These are phyloP conservation scores for Umbelopsis sp. DNA, from an alignment of 371 early-diverging fungal species.

Conservation along the genomic window DNA sequence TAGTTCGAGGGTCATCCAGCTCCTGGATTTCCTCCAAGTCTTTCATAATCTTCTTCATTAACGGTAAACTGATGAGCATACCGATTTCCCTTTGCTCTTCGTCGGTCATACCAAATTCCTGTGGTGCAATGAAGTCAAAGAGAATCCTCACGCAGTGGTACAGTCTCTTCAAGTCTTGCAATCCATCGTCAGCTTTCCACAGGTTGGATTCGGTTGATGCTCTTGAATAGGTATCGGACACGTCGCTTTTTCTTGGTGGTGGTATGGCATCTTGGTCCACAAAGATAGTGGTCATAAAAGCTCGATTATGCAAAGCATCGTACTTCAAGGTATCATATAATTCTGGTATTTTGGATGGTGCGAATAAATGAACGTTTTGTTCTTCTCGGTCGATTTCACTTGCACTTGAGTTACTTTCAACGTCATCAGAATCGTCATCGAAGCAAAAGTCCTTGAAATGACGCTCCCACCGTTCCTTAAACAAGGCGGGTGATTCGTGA, in stretches of 20 bases:
- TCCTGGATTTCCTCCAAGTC: constrained; percentile 71
- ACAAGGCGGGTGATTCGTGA: constrained; percentile 72
- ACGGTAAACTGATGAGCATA: constrained; percentile 71
- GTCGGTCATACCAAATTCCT: constrained; percentile 89
- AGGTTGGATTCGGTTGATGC: neutral
- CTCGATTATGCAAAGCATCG: constrained; percentile 92
- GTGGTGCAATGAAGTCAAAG: constrained; percentile 92
- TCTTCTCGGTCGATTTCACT: neutral
- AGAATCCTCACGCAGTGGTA: constrained; percentile 81
- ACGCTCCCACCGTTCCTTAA: constrained; percentile 95
- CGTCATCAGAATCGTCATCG: constrained; percentile 47
- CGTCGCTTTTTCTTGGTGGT: constrained; percentile 1
- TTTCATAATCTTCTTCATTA: constrained; percentile 76
- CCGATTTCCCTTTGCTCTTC: constrained; percentile 88
- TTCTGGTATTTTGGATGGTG: constrained; percentile 92
- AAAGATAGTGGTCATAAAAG: constrained; percentile 79
- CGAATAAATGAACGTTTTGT: neutral
- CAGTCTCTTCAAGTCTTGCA: constrained; percentile 54
- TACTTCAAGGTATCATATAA: constrained; percentile 95
- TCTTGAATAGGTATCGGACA: neutral
- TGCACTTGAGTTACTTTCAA: constrained; percentile 3
- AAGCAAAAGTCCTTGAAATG: constrained; percentile 88
- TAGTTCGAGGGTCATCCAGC: constrained; percentile 66
- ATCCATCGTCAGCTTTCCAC: constrained; percentile 3
- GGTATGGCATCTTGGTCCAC: constrained; percentile 33